Evolutionary conservation across 768 basidiomycete genomes (phyloP).

Genomic region (Termitomyces bulborhizus): DNA sequence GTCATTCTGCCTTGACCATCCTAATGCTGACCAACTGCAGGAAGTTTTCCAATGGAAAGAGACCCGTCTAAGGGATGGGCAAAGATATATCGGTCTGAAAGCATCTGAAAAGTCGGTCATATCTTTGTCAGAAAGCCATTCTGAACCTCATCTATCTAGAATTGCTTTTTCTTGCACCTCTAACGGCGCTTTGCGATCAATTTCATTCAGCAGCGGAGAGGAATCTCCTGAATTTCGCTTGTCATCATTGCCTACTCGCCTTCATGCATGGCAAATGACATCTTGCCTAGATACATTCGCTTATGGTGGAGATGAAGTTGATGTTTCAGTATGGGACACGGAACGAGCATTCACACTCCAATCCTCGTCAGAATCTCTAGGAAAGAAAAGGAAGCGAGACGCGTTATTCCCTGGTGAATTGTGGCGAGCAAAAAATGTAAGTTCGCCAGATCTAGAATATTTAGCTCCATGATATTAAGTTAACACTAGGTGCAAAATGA

Average conservation of each 20-base stretch:
- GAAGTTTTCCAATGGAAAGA: constrained; percentile 56
- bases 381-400: constrained; percentile 58
- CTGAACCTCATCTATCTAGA: constrained; percentile 20
- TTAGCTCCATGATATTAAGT: neutral
- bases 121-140: neutral
- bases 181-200: constrained; percentile 63
- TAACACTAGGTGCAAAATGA: constrained; percentile 64
- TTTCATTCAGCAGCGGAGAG: constrained; percentile 22
- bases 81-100: constrained; percentile 59
- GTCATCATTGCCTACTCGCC: constrained; percentile 56
- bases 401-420: constrained; percentile 64
- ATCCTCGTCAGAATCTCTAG: constrained; percentile 13
- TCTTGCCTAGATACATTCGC: constrained; percentile 51
- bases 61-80: constrained; percentile 42
- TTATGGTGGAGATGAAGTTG: constrained; percentile 85
- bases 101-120: constrained; percentile 40
- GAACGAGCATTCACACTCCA: constrained; percentile 44
- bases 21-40: constrained; percentile 28
- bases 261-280: constrained; percentile 63
- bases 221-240: constrained; percentile 18
- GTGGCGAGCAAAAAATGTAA: constrained; percentile 82
- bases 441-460: constrained; percentile 7
- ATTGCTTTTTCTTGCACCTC: constrained; percentile 66
- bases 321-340: constrained; percentile 74
- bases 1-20: constrained; percentile 35